Conservation (phyloP, 495 filamentous ascomycete genomes). For the Xylaria nigripes region DNA sequence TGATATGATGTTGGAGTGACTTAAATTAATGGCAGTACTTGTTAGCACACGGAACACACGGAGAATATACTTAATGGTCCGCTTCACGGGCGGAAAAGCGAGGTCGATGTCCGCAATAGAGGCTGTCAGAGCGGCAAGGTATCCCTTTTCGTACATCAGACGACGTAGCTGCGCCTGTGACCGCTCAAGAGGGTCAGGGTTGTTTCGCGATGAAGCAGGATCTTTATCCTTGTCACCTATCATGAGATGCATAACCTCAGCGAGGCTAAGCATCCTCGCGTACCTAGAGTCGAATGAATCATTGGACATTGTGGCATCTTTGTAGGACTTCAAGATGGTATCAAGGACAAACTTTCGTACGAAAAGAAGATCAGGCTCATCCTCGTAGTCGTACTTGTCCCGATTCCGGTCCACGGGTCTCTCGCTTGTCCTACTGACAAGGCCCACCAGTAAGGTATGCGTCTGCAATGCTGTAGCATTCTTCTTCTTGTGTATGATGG, state of each 20-base stretch:
- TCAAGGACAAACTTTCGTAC: slow-evolving; percentile 92
- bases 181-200: slow-evolving; percentile 24
- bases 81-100: slow-evolving; percentile 85
- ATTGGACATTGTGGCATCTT: slow-evolving; percentile 69
- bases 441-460: slow-evolving; percentile 71
- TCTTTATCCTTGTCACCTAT: slow-evolving; percentile 67
- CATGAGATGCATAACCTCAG: slow-evolving; percentile 90
- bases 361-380: slow-evolving; percentile 82
- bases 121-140: slow-evolving; percentile 75
- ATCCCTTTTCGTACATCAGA: slow-evolving; percentile 97
- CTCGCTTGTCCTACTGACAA: slow-evolving; percentile 84
- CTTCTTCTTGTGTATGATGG: slow-evolving; percentile 71
- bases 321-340: slow-evolving; percentile 84
- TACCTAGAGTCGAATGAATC: slow-evolving; percentile 86
- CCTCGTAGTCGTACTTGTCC: slow-evolving; percentile 55
- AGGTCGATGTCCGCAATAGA: slow-evolving; percentile 94
- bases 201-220: slow-evolving; percentile 17
- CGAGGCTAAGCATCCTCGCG: slow-evolving; percentile 70
- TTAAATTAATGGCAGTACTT: slow-evolving; percentile 75
- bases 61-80: slow-evolving; percentile 92
- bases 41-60: slow-evolving; percentile 81
- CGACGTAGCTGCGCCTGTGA: slow-evolving; percentile 72
- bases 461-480: slow-evolving; percentile 75
- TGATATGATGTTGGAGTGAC: slow-evolving; percentile 63
- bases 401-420: slow-evolving; percentile 42